Base-by-base conservation (phyloP, 495 filamentous ascomycete genomes). In the Tuber borchii region DNA sequence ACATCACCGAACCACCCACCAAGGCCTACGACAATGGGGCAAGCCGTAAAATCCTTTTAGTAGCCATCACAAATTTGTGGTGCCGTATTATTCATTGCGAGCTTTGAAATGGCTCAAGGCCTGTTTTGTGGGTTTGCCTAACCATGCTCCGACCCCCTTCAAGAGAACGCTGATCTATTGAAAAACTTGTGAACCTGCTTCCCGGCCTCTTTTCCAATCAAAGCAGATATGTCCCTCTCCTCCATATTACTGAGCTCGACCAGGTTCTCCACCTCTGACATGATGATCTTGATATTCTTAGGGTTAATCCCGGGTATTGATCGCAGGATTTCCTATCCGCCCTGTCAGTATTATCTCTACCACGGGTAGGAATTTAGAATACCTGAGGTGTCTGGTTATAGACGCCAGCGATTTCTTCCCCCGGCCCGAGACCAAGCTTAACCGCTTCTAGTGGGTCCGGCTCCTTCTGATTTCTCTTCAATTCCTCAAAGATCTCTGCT, bases 401-500 rank as follows among this genome's bases (percentile, higher is more conserved):
- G 37, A 82, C 87, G 69, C 88, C 85, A 77, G 85, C 83, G 77
- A 88, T 19, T 84, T 78, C 87, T 84, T 72, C 87, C 83, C 80
- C 89, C 9, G 87, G 85, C 73, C 93, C 92, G 2, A 98, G 85
- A 0, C 95, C 95, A 22, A 93, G 88, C 71, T 92, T 88, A 6
- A 97, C 93, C 2, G 96, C 95, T 5, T 88, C 89, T 37, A 97
- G 87, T 20, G 96, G 96, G 83, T 99, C 93, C 2, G 95, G 96
- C 85, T 99, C 95, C 6, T 90, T 86, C 77, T 92, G 90, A 75
- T 92, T 90, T 79, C 93, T 92, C 86, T 99, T 99, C 37, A 99
- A 86, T 79, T 94, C 91, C 51, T 93, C 90, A 83, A 98, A 98
- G 77, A 99, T 98, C 85, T 97, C 93, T 8, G 95, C 95, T 1